Evolutionary conservation across 2,329 filamentous ascomycete species (phyloP).

Genomic region (Alternaria consortialis): DNA sequence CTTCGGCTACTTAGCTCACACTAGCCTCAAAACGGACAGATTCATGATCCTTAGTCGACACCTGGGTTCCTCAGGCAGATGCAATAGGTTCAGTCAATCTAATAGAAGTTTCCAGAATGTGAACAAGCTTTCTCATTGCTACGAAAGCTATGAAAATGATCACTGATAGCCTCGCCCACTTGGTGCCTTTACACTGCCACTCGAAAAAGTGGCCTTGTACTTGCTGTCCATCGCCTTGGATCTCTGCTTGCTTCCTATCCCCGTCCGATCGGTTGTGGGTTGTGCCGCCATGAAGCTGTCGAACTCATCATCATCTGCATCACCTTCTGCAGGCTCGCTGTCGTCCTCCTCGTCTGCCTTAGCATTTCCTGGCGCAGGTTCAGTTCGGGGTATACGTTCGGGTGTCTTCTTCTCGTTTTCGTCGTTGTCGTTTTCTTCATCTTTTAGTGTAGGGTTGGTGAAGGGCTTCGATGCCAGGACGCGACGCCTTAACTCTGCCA

Average conservation of each 20-base stretch:
- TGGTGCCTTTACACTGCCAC: constrained; percentile 39
- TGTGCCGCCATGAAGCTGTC: constrained; percentile 93
- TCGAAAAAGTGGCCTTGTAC: constrained; percentile 46
- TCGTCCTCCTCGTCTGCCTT: constrained; percentile 67
- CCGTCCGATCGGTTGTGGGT: constrained; percentile 85
- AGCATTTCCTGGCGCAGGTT: constrained; percentile 43
- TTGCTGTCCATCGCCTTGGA: constrained; percentile 52
- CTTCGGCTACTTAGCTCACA: constrained; percentile 9
- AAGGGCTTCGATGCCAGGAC: constrained; percentile 95
- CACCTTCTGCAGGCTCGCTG: constrained; percentile 73
- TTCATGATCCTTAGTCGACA: neutral
- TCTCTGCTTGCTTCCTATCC: constrained; percentile 70
- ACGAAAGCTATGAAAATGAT: neutral
- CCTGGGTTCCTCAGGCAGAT: neutral
- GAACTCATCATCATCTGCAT: constrained; percentile 76
- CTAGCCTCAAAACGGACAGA: constrained; percentile 8
- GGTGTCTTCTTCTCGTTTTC: constrained; percentile 63
- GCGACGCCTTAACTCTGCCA: constrained; percentile 89
- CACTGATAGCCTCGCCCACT: constrained; percentile 23
- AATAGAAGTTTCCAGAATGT: neutral
- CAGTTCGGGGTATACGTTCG: constrained; percentile 69
- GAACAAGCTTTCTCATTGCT: neutral
- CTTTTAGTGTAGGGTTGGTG: constrained; percentile 62
- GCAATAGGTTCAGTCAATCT: neutral
- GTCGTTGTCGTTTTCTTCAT: constrained; percentile 26